Evolutionary conservation across 75 land plant genomes (phyloP), one percentile per base, ranked within the genome.

Genomic region (Selaginella tamariscina): DNA sequence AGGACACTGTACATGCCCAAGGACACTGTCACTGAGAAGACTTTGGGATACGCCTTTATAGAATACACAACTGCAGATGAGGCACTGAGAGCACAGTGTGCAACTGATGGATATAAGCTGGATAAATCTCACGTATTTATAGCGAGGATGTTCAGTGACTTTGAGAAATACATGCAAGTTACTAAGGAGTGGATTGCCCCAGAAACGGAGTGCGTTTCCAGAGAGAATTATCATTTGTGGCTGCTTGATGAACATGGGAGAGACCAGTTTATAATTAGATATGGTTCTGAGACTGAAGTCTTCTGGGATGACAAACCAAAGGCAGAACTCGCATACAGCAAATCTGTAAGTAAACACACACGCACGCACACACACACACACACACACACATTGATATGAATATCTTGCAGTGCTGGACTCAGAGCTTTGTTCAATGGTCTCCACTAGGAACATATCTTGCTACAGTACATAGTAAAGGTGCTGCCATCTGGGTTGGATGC

Each of bases 351-450:
- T n/a, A n/a, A n/a, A n/a, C n/a, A n/a, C n/a, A n/a, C n/a, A n/a
- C n/a, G n/a, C n/a, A n/a, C n/a, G n/a, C n/a, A n/a, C n/a, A n/a
- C n/a, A n/a, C n/a, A n/a, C n/a, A n/a, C n/a, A n/a, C n/a, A n/a
- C n/a, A n/a, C n/a, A n/a, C n/a, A n/a, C n/a, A n/a, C 15, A 39
- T 15, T 39, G 49, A 5, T 39, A 39, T 39, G 11, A 5, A 5
- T 39, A 39, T 39, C 49, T 39, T 5, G 49, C 86, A 92, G 95
- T 81, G 55, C 71, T 92, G 97, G 97, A 92, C 95, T 21, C 87
- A 92, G 68, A 86, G 88, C 74, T 89, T 74, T 74, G 84, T 84
- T 44, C 90, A 92, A 76, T 92, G 97, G 97, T 92, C 95, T 32
- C 86, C 97, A 0, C 73, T 92, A 24, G 97, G 95, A 33, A 86